Evolutionary conservation across 768 basidiomycete genomes (phyloP).

Genomic region (Tylopilus balloui): DNA sequence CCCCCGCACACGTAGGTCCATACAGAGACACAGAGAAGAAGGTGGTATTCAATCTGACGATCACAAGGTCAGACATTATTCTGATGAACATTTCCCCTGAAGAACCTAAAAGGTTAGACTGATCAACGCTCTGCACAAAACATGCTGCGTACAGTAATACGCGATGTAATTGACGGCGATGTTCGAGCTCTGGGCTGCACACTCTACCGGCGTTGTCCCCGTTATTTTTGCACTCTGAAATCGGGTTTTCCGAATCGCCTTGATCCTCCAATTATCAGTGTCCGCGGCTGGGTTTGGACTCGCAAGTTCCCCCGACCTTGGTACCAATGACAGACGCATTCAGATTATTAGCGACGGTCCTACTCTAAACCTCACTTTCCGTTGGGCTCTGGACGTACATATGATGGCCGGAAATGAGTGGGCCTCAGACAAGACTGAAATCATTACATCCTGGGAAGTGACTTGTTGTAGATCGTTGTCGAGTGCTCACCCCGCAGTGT

Average conservation of each 20-base stretch:
- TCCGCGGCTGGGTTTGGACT: conserved; percentile 41
- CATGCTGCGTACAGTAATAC: conserved; percentile 45
- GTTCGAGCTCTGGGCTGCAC: conserved; percentile 36
- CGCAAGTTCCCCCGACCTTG: conserved; percentile 37
- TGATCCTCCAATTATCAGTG: conserved; percentile 55
- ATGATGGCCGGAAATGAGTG: conserved; percentile 44
- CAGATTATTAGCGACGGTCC: conserved; percentile 44
- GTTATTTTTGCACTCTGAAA: conserved; percentile 49
- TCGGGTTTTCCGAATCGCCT: conserved; percentile 43
- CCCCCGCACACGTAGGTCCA: no score
- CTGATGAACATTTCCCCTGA: background rate
- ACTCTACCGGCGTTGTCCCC: conserved; percentile 54
- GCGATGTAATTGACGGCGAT: conserved; percentile 49
- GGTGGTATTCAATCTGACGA: no score
- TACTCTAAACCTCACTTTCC: conserved; percentile 42
- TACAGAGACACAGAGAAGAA: no score
- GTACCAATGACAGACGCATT: conserved; percentile 46
- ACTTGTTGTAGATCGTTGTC: no score
- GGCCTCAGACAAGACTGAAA: conserved; percentile 7
- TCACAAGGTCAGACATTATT: background rate
- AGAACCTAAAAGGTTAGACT: conserved; percentile 1
- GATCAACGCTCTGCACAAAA: background rate
- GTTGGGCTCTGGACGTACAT: conserved; percentile 51
- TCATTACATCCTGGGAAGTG: conserved; percentile 17
- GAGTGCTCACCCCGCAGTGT: conserved; percentile 33